Base-by-base conservation (phyloP, 345 rosid species). In the Schrenkiella parvula region DNA sequence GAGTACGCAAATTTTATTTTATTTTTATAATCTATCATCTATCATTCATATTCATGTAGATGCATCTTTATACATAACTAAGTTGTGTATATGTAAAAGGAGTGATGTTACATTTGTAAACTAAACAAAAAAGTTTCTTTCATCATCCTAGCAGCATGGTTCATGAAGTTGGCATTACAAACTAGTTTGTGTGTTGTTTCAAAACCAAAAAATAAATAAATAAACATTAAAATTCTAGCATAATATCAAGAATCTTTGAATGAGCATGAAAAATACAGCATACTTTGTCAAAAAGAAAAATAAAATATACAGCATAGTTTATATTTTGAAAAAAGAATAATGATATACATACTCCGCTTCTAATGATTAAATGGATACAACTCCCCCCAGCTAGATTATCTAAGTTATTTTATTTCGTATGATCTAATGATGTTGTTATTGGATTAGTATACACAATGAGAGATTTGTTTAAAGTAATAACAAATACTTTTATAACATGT, bases 1-100 rank as follows among this genome's bases (percentile, higher is more conserved):
- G 59, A 11, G 71, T 54, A 67, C 79, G 73, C 80, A 26, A 51
- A n/a, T n/a, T n/a, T n/a, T n/a, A n/a, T n/a, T n/a, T 14, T 47
- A 66, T 62, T 35, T 44, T 8, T 32, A 38, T 19, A 4, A 19
- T 38, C 38, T 22, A 11, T 15, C 53, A 57, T 62, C 13, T 21
- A 43, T 19, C 8, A 1, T 23, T 73, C 35, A 64, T 25, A 52
- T 39, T 68, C 34, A 68, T 34, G 23, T 74, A 59, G 7, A 39
- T 74, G 11, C 15, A 6, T 73, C 21, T 54, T n/a, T 29, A 15
- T 28, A 22, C 57, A 18, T 32, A 26, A 29, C 25, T 4, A 28
- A 17, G 42, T 18, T 21, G 8, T 75, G 42, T 67, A 68, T 41
- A 57, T 74, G 53, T 22, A 68, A 54, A 79, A 44, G 68, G 63